Conservation (phyloP, 257 asterid genomes). For the Fraxinus pennsylvanica region DNA sequence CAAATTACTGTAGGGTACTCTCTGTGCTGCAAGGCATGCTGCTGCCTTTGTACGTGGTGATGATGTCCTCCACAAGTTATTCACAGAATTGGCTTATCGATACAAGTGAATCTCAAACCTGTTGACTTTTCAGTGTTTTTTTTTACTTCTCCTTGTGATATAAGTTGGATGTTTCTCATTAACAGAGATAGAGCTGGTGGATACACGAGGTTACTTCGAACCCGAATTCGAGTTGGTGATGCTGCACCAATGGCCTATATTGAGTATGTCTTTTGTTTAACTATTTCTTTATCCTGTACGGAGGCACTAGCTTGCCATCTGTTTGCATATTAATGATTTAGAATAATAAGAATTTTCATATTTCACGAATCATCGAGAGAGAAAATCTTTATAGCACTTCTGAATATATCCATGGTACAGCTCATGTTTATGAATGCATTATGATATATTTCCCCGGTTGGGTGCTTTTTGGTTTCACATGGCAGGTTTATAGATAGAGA, state of each 20-base stretch:
- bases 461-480: conserved; percentile 8
- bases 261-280: conserved; percentile 53
- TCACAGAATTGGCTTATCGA: conserved; percentile 90
- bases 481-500: conserved; percentile 91
- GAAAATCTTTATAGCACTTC: neutral
- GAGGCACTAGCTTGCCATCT: neutral
- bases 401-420: neutral
- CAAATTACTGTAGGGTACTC: conserved; percentile 60
- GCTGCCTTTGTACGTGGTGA: conserved; percentile 95
- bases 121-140: neutral
- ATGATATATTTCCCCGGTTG: neutral
- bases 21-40: conserved; percentile 84
- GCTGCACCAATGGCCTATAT: conserved; percentile 94
- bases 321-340: neutral
- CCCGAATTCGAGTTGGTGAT: conserved; percentile 91
- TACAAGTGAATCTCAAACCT: conserved; percentile 64
- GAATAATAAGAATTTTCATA: neutral
- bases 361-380: neutral
- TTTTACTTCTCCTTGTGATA: conserved; percentile 13
- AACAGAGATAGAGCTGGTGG: conserved; percentile 83
- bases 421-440: neutral
- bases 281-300: neutral
- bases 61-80: conserved; percentile 85
- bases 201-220: conserved; percentile 87
- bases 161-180: conserved; percentile 5